Evolutionary conservation across 192 early-diverging fungal species (phyloP).

Genomic region (Physocladia obscura): DNA sequence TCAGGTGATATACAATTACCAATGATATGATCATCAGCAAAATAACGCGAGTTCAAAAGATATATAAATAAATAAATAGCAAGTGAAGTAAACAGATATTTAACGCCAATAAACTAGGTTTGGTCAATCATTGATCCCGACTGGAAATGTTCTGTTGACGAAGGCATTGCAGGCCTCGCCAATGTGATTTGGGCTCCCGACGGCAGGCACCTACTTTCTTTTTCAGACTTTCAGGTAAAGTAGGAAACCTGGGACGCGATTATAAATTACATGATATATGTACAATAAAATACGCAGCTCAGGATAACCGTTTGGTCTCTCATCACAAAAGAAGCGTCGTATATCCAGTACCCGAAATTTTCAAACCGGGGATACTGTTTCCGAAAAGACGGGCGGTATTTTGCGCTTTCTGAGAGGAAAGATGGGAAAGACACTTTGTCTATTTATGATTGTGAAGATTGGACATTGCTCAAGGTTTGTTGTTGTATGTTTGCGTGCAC

Average conservation of each 20-base stretch:
- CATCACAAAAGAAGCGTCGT: conserved; percentile 47
- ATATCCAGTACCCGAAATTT: conserved; percentile 73
- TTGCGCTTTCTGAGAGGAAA: conserved; percentile 56
- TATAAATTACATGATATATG: background rate
- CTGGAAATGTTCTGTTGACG: conserved; percentile 58
- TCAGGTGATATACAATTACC: background rate
- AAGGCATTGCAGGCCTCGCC: conserved; percentile 47
- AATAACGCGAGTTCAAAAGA: conserved; percentile 5
- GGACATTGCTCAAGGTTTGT: conserved; percentile 61
- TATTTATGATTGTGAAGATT: conserved; percentile 68
- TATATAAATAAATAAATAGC: background rate
- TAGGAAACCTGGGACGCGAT: no score
- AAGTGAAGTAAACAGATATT: background rate
- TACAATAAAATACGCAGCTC: conserved; percentile 45
- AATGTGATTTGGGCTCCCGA: conserved; percentile 55
- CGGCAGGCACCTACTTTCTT: conserved; percentile 49
- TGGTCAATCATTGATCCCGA: conserved; percentile 57
- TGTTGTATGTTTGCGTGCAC: background rate
- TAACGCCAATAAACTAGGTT: conserved; percentile 54
- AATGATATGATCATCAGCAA: background rate
- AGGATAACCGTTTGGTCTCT: conserved; percentile 71
- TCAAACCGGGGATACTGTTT: conserved; percentile 55
- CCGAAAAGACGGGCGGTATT: conserved; percentile 62
- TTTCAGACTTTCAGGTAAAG: conserved; percentile 54
- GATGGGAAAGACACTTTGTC: conserved; percentile 66